Percentiles rank a stretch among this genome's conserved stretches.
Evolutionary conservation across 257 asterid species (phyloP).

Genomic region (Cordia subcordata): DNA sequence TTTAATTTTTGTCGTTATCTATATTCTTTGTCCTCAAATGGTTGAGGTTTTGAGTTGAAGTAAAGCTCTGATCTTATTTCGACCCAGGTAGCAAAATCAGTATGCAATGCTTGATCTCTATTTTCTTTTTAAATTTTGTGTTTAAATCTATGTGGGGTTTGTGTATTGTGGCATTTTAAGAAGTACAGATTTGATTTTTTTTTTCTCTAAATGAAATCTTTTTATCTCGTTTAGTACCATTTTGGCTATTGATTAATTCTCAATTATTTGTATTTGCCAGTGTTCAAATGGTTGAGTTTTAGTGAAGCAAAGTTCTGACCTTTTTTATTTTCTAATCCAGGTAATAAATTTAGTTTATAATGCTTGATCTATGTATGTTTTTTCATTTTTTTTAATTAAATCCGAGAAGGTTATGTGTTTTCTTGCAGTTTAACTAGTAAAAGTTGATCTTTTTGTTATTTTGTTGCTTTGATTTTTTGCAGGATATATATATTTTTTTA

Average conservation of each 20-base stretch:
- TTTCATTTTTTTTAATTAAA: neutral
- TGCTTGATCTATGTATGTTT: slow-evolving; percentile 1
- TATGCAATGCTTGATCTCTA: slow-evolving; percentile 3
- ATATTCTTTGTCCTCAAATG: slow-evolving; percentile 11
- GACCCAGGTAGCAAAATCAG: slow-evolving; percentile 18
- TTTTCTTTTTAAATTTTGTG: neutral
- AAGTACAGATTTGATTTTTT: neutral
- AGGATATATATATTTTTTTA: slow-evolving; percentile 10
- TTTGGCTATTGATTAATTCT: neutral
- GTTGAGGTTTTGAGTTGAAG: neutral
- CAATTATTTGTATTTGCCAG: neutral
- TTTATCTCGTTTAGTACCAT: no score
- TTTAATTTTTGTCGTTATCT: neutral
- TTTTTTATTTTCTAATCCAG: slow-evolving; percentile 14
- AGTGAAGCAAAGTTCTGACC: slow-evolving; percentile 16
- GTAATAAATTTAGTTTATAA: slow-evolving; percentile 12
- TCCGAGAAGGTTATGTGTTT: neutral
- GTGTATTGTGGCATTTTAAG: neutral
- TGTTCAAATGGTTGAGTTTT: slow-evolving; percentile 10
- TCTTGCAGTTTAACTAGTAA: neutral
- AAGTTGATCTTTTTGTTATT: neutral
- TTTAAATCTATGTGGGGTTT: neutral
- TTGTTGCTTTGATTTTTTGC: neutral
- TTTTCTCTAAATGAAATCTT: neutral
- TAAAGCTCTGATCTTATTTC: slow-evolving; percentile 1